These are phyloP conservation scores for Abrus pulchellus DNA, from an alignment of 306 rosid genomes.

Conservation along the genomic window DNA sequence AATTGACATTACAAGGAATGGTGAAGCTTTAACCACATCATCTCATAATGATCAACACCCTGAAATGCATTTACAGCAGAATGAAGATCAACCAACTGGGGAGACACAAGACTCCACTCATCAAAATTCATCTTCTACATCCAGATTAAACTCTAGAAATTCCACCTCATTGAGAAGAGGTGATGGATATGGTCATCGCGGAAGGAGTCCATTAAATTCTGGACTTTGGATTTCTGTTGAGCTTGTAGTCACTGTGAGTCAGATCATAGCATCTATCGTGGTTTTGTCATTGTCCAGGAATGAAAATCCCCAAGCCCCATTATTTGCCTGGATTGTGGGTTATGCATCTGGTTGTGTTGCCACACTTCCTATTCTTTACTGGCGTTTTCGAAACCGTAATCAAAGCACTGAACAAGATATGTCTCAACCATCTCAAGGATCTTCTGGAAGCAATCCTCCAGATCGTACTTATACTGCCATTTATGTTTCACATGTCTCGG, in stretches of 20 bases:
- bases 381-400: constrained; percentile 72
- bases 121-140: constrained; percentile 56
- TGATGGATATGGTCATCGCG: constrained; percentile 66
- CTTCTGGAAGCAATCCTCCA: constrained; percentile 64
- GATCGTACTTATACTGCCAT: constrained; percentile 66
- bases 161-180: constrained; percentile 63
- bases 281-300: constrained; percentile 71
- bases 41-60: constrained; percentile 56
- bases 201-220: constrained; percentile 76
- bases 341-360: constrained; percentile 83
- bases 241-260: constrained; percentile 73
- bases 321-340: constrained; percentile 83
- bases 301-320: constrained; percentile 74
- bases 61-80: constrained; percentile 49
- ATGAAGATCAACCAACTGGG: constrained; percentile 53
- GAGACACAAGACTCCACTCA: constrained; percentile 45
- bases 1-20: constrained; percentile 62
- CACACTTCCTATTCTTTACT: constrained; percentile 71
- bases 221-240: constrained; percentile 85
- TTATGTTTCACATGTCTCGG: constrained; percentile 61
- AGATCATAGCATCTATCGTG: constrained; percentile 74
- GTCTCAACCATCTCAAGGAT: constrained; percentile 58
- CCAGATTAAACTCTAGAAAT: constrained; percentile 60
- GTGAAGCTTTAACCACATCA: constrained; percentile 57
- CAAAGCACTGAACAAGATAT: constrained; percentile 59